Conservation (phyloP, 2,329 filamentous ascomycete genomes). For the Cadophora gregata region DNA sequence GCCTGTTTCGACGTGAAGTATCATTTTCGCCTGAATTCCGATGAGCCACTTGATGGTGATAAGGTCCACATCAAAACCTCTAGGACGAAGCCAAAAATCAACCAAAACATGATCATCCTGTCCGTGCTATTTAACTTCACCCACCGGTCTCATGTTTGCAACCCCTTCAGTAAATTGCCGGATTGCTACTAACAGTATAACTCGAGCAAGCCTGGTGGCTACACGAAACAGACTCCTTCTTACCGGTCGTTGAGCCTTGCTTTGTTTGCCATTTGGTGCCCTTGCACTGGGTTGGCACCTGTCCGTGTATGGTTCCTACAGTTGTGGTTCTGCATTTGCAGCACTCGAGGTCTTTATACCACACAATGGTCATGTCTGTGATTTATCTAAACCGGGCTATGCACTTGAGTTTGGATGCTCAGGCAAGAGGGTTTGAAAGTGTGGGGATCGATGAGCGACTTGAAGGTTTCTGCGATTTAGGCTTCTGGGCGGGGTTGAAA, state of each 20-base stretch:
- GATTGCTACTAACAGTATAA: background rate
- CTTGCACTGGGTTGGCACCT: background rate
- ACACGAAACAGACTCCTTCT: background rate
- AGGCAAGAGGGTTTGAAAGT: background rate
- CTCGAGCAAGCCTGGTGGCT: background rate
- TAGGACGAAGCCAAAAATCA: too few relatives aligned
- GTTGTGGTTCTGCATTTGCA: background rate
- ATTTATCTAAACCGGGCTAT: background rate
- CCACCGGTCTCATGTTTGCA: background rate
- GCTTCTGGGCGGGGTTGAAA: too few relatives aligned
- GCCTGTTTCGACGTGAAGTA: too few relatives aligned
- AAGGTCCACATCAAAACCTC: too few relatives aligned
- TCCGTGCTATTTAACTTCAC: background rate
- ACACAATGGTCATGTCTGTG: background rate
- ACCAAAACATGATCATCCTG: too few relatives aligned
- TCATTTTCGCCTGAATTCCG: too few relatives aligned
- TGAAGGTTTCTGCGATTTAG: too few relatives aligned
- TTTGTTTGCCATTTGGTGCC: background rate
- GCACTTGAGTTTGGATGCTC: background rate
- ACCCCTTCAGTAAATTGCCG: background rate
- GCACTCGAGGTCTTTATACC: conserved; percentile 6
- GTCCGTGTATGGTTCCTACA: background rate
- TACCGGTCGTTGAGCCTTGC: background rate
- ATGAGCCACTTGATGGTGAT: too few relatives aligned
- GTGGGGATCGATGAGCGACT: too few relatives aligned